Conservation (phyloP, 805 yeast genomes). For the Phaffomyces thermotolerans region DNA sequence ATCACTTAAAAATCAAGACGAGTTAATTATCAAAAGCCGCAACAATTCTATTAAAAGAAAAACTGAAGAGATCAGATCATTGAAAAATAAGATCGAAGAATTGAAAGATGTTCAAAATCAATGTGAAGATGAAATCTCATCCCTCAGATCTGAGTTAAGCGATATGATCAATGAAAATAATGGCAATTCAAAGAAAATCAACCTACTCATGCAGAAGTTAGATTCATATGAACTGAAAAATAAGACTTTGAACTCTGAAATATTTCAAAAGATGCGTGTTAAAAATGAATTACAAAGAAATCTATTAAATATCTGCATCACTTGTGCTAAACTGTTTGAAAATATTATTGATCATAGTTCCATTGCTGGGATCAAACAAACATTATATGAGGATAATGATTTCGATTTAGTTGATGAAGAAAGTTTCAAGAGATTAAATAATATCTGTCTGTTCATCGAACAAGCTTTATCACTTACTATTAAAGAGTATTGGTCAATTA, state of each 20-base stretch:
- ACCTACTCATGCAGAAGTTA: background rate
- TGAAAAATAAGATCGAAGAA: constrained; percentile 4
- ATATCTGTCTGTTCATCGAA: constrained; percentile 11
- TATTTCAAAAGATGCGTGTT: constrained; percentile 3
- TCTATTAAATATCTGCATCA: constrained; percentile 3
- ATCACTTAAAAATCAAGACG: constrained; percentile 1
- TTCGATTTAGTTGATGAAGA: constrained; percentile 2
- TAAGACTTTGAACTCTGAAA: constrained; percentile 9
- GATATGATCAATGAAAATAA: constrained; percentile 6
- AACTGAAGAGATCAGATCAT: constrained; percentile 11
- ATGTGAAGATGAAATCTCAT: constrained; percentile 3
- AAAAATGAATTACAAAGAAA: constrained; percentile 11
- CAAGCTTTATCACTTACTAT: constrained; percentile 14
- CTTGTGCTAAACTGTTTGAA: constrained; percentile 9
- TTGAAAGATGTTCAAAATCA: background rate
- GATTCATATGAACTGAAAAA: constrained; percentile 4
- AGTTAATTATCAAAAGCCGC: background rate
- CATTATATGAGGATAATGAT: background rate
- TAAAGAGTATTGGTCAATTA: constrained; percentile 12
- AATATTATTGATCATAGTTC: constrained; percentile 15
- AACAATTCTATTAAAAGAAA: constrained; percentile 6
- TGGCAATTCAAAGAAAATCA: constrained; percentile 3
- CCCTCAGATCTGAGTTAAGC: constrained; percentile 9
- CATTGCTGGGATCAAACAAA: constrained; percentile 7
- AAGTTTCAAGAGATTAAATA: constrained; percentile 6